Evolutionary conservation across 1,139 yeast genomes (phyloP), one percentile per base, ranked within the genome.

Genomic region (Taiozyma sp.): DNA sequence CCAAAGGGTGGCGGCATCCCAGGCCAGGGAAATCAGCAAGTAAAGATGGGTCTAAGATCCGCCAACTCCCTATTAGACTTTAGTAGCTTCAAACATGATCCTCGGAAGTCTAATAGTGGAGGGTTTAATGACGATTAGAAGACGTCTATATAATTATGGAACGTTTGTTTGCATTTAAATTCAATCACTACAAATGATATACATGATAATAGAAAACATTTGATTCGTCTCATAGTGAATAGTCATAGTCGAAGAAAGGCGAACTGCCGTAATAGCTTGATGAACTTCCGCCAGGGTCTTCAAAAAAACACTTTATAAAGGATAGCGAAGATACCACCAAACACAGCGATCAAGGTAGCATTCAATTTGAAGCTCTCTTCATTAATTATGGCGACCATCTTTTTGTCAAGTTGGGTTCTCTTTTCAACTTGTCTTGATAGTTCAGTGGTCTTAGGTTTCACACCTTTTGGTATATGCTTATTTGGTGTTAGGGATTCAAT

Each of bases 401-500:
- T 54, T 14, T 56, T 52, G 52, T 71, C 75, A 41, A 57, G 56
- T 36, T 57, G 53, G 40, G 65, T 52, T 59, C 74, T 69, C 45
- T 66, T 63, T 24, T 59, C 52, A 2, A 78, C 76, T 56, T 72
- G 72, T 45, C 65, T 50, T 51, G 70, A 73, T 16, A 70, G 57
- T 43, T 58, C 64, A 8, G 80, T 75, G 54, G 70, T 62, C 53
- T 64, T 65, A 47, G 79, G 78, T 34, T 65, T 62, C 43, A 72
- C 71, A 38, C 78, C 78, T 9, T 54, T 49, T 50, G 83, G 83
- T 48, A 76, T 58, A 55, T 78, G 72, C n/a, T 49, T 45, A 13
- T 57, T 52, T 57, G 92, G 93, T 65, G 82, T 82, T 78, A 86
- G 76, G 50, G 76, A 73, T 66, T 92, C 96, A 63, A 92, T 84